Base-by-base conservation (phyloP, 306 rosid genomes). In the Fragaria nilgerrensis region DNA sequence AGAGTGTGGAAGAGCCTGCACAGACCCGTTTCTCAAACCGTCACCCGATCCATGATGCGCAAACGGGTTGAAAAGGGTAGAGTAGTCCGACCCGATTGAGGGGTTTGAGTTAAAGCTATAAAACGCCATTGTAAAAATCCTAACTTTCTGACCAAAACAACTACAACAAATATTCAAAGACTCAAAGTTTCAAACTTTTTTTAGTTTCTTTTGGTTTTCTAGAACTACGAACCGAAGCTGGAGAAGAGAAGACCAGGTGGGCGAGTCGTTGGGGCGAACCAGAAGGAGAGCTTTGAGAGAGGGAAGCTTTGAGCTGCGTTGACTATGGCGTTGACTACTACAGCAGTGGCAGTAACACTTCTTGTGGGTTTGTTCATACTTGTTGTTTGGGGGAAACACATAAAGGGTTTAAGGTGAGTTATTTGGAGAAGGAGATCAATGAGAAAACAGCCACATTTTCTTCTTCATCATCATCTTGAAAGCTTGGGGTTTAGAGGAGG, bases 251-350 rank as follows among this genome's bases (percentile, higher is more conserved):
- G 74, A 75, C 90, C 87, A n/a, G 97, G 97, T 53, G 97, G 97
- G 74, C 94, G 90, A 77, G 92, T 82, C 0, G 87, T 88, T 8
- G 90, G 91, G 44, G 94, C 87, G 50, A 87, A 90, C 96, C 93
- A 89, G 64, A 92, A 90, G 62, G 92, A 86, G 77, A 87, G 92
- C 80, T 80, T 89, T 22, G 85, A 80, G 23, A 81, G 68, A 73
- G 86, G 87, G 76, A 84, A 81, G 76, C 66, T 84, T 53, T 81
- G 81, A 8, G 83, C 80, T 50, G 66, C 55, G 81, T 56, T 83
- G 89, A 59, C 65, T 27, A 55, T 79, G 53, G 76, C 75, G 81
- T 62, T 80, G 37, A 49, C 72, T 48, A 49, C 72, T 48, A 22
- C 15, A 47, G 49, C 34, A 67, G 52, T 27, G 65, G 77, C 72